A percentile compares a stretch with the other conserved stretches of the same genome.
These are phyloP conservation scores for Triticum urartu DNA, from an alignment of 176 grass and related monocot species.

Conservation along the genomic window DNA sequence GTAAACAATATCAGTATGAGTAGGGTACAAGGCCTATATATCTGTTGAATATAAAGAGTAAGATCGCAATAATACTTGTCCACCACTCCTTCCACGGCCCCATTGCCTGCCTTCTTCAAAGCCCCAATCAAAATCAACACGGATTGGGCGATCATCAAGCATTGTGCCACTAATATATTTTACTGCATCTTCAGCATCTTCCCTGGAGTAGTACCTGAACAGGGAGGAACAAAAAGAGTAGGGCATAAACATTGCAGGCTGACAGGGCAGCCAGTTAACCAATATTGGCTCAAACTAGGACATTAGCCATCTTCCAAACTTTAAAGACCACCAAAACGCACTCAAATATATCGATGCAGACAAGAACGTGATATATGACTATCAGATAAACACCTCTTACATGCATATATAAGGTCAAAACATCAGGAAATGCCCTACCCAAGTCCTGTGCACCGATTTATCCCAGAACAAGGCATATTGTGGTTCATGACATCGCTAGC, in stretches of 20 bases:
- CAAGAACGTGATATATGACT: background rate
- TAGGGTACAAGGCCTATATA: background rate
- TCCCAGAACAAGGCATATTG: slow-evolving; percentile 5
- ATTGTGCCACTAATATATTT: slow-evolving; percentile 98
- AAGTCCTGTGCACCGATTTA: slow-evolving; percentile 8
- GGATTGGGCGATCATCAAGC: slow-evolving; percentile 91
- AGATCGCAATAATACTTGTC: slow-evolving; percentile 56
- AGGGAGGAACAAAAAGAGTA: slow-evolving; percentile 1
- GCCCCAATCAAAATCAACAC: slow-evolving; percentile 79
- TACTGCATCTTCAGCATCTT: slow-evolving; percentile 95
- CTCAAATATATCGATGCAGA: background rate
- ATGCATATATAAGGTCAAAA: background rate
- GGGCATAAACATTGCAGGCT: background rate
- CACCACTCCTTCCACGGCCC: slow-evolving; percentile 95
- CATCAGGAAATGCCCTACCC: background rate
- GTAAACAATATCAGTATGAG: slow-evolving; percentile 26
- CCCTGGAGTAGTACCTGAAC: slow-evolving; percentile 87
- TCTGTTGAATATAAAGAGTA: slow-evolving; percentile 19
- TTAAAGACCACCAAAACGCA: background rate
- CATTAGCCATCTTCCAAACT: background rate
- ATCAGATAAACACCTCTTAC: background rate
- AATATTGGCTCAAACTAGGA: slow-evolving; percentile 7
- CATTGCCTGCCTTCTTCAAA: slow-evolving; percentile 75
- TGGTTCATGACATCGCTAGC: background rate
- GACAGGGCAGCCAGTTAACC: background rate